Base-by-base conservation (phyloP, 805 yeast genomes). In the Starmerella vaccinii region DNA sequence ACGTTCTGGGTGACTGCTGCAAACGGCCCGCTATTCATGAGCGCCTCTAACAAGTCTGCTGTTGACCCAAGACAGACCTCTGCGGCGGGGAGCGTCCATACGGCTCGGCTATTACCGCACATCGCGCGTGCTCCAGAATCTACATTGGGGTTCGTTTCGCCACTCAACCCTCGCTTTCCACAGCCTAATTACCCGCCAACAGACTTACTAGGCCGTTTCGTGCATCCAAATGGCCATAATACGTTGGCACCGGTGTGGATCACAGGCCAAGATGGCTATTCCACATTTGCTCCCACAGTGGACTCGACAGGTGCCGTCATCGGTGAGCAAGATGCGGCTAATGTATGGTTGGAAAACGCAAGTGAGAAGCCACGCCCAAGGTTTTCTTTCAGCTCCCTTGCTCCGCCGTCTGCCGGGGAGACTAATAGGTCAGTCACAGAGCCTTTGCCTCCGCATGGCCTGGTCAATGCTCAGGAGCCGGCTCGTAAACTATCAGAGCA, bases 21-120 rank as follows among this genome's bases (percentile, higher is more conserved):
- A 18, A 76, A 76, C 38, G 87, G 81, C 37, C 95, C 96, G 13
- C 70, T 92, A 46, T 90, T 92, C 63, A 76, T 95, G 5, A 82
- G 95, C 0, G 67, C 82, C 33, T 73, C 77, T 30, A 74, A 76
- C 26, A 82, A 78, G 59, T 85, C 97, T 0, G 69, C 75, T 19
- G 67, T 88, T 47, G 97, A 92, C 63, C 77, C 81, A 41, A 77
- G 95, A 54, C 80, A 78, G 46, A 77, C 84, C 2, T 68, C 74
- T 2, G 73, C 84, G 4, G 86, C 85, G 9, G 81, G 80, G 27
- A 81, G 81, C 13, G 81, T 84, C 61, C 72, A 74, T 43, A 63
- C 80, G n/a, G 71, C 88, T 29, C 80, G 80, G 54, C 77, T 86
- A 1, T 67, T 86, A 23, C 92, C 95, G 7, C 72, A 70, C 56